Conservation (phyloP, 805 yeast genomes). For the Zygotorulaspora chibaensis region DNA sequence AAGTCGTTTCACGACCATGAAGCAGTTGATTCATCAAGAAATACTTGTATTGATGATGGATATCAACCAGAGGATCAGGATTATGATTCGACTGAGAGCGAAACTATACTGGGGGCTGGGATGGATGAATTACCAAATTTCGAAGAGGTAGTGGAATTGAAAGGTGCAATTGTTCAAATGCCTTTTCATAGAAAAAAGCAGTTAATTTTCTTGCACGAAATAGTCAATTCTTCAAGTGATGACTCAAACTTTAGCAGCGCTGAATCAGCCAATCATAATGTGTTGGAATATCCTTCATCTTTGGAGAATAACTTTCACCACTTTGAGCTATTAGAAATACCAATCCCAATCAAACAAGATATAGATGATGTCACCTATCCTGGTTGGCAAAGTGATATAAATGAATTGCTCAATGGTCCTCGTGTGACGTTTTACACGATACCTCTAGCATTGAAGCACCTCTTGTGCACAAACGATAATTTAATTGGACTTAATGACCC, state of each 20-base stretch:
- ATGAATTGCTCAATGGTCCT: slow-evolving; percentile 4
- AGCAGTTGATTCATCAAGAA: background rate
- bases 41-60: background rate
- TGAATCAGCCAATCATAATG: slow-evolving; percentile 2
- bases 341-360: slow-evolving; percentile 4
- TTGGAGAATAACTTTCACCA: slow-evolving; percentile 1
- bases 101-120: background rate
- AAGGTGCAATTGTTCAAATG: slow-evolving; percentile 6
- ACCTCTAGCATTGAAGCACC: slow-evolving; percentile 8
- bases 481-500: slow-evolving; percentile 10
- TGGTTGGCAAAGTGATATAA: slow-evolving; percentile 1
- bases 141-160: slow-evolving; percentile 8
- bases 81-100: background rate
- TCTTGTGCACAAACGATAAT: slow-evolving; percentile 9
- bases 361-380: background rate
- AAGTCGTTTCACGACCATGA: background rate
- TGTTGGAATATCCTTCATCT: slow-evolving; percentile 1
- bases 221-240: slow-evolving; percentile 12
- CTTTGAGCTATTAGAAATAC: slow-evolving; percentile 9
- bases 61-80: background rate
- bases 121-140: slow-evolving; percentile 1
- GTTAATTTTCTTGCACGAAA: slow-evolving; percentile 11
- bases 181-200: slow-evolving; percentile 8
- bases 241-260: slow-evolving; percentile 10
- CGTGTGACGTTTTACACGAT: slow-evolving; percentile 8